Conservation (phyloP, 2,329 filamentous ascomycete species). For the Aspergillus sclerotialis region DNA sequence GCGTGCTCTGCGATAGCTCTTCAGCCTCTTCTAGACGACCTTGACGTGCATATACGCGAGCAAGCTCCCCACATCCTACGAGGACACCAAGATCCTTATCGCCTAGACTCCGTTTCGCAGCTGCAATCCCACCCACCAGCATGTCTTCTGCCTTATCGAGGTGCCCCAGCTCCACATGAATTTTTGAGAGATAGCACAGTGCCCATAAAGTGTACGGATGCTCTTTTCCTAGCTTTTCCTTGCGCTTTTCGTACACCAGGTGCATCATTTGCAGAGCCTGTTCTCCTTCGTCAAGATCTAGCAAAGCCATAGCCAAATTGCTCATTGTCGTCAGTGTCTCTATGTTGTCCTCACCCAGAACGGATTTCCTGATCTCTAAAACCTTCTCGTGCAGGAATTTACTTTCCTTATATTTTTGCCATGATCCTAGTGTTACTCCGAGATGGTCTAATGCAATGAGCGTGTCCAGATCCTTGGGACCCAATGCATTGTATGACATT, state of each 20-base stretch:
- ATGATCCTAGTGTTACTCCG: conserved; percentile 4
- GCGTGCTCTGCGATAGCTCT: conserved; percentile 2
- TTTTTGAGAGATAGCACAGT: conserved; percentile 25
- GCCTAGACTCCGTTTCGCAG: conserved; percentile 14
- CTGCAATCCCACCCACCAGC: conserved; percentile 13
- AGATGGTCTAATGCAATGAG: conserved; percentile 13
- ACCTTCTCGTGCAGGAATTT: conserved; percentile 1
- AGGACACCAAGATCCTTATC: conserved; percentile 18
- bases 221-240: conserved; percentile 22
- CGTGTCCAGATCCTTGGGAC: conserved; percentile 19
- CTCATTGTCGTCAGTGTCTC: conserved; percentile 13
- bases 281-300: conserved; percentile 8
- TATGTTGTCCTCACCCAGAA: conserved; percentile 14
- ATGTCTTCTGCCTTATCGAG: conserved; percentile 11
- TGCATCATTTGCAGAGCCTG: conserved; percentile 10
- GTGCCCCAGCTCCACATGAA: conserved; percentile 15
- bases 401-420: conserved; percentile 1
- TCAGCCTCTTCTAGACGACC: conserved; percentile 10
- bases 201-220: conserved; percentile 29
- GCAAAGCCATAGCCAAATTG: conserved; percentile 12
- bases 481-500: conserved; percentile 12
- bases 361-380: conserved; percentile 8
- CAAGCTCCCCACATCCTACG: conserved; percentile 15
- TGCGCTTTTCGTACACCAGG: conserved; percentile 12
- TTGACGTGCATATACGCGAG: conserved; percentile 10